A percentile compares a stretch with the other conserved stretches of the same genome.
These are phyloP conservation scores for Ustilago crameri DNA, from an alignment of 1,284 basidiomycete genomes.

Conservation along the genomic window DNA sequence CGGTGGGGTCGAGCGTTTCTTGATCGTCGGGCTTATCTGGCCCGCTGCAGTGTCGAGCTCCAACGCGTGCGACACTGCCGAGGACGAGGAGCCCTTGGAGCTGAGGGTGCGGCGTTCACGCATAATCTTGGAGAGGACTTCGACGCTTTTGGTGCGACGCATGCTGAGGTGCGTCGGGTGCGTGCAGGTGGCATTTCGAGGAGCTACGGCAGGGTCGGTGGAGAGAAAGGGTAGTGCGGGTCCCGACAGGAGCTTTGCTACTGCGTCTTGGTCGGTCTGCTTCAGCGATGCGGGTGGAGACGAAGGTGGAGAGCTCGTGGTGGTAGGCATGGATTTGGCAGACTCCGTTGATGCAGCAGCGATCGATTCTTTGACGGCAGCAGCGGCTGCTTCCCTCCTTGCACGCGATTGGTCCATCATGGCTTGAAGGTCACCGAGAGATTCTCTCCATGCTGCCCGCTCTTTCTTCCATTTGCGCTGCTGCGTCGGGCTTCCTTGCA, in stretches of 20 bases:
- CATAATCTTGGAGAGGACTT: conserved; percentile 45
- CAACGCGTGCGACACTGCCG: background rate
- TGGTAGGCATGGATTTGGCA: background rate
- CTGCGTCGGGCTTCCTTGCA: conserved; percentile 14
- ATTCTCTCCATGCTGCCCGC: conserved; percentile 41
- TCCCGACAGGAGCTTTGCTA: conserved; percentile 26
- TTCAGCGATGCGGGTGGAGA: background rate
- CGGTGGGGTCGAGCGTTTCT: conserved; percentile 36
- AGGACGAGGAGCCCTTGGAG: background rate
- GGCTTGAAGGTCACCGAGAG: conserved; percentile 34
- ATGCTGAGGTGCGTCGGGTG: conserved; percentile 37
- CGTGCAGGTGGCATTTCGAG: conserved; percentile 43
- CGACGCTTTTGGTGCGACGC: conserved; percentile 49
- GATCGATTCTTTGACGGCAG: background rate
- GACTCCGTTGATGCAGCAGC: background rate
- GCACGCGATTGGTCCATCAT: conserved; percentile 38
- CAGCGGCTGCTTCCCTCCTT: conserved; percentile 19
- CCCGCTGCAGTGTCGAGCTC: conserved; percentile 12
- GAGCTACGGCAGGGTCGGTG: conserved; percentile 43
- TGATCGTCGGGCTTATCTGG: conserved; percentile 27
- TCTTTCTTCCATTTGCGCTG: conserved; percentile 45
- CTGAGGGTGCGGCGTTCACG: conserved; percentile 19
- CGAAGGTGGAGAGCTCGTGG: background rate
- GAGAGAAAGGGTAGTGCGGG: conserved; percentile 42
- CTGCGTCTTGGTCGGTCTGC: conserved; percentile 10